A percentile compares a stretch with the other conserved stretches of the same genome.
These are phyloP conservation scores for Malassezia sympodialis DNA, from an alignment of 1,284 basidiomycete species.

Conservation along the genomic window DNA sequence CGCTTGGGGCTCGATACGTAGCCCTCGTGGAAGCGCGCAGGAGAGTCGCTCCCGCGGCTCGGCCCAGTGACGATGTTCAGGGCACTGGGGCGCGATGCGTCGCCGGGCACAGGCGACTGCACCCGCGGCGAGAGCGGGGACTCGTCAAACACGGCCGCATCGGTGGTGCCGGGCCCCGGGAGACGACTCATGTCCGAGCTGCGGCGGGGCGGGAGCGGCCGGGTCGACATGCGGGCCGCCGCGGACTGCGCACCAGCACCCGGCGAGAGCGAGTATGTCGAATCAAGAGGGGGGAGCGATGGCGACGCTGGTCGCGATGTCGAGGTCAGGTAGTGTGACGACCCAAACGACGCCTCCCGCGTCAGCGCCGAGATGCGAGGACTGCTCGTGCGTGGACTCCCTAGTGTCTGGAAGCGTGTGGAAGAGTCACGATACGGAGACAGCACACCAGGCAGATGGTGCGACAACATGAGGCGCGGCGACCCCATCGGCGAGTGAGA, in stretches of 20 bases:
- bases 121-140: neutral
- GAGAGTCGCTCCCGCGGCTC: neutral
- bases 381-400: constrained; percentile 24
- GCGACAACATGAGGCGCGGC: constrained; percentile 28
- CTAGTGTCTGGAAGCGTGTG: constrained; percentile 26
- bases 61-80: neutral
- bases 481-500: constrained; percentile 31
- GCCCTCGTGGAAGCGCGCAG: constrained; percentile 24
- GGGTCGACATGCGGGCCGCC: constrained; percentile 14
- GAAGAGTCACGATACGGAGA: constrained; percentile 42
- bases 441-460: constrained; percentile 31
- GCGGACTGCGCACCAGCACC: constrained; percentile 5
- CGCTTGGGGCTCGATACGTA: constrained; percentile 33
- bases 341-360: constrained; percentile 31
- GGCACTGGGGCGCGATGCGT: neutral
- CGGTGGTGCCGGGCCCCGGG: neutral
- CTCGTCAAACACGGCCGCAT: constrained; percentile 7
- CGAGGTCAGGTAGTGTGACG: constrained; percentile 32
- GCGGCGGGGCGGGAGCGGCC: constrained; percentile 10
- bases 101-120: neutral
- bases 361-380: constrained; percentile 39
- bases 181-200: constrained; percentile 3
- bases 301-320: constrained; percentile 34
- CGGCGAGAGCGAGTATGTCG: constrained; percentile 26
- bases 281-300: constrained; percentile 6